phyloP scores from a whole-genome alignment of 306 rosid species.

The Pueraria montana region DNA sequence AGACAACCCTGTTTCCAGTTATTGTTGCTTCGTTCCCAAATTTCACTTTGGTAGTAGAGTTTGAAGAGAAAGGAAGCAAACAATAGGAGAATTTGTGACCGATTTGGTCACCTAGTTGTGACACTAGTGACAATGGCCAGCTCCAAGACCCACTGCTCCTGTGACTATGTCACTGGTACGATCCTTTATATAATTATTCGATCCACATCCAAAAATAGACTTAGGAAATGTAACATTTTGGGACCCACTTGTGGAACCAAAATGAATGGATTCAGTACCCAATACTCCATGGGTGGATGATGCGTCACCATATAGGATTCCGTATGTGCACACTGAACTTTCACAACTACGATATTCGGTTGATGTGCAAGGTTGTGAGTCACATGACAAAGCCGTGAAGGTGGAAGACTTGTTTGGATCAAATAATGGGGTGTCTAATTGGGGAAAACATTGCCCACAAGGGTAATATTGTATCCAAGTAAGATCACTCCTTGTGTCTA shows the following conservation, averaged over 20 bases:
- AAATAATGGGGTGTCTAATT: constrained; percentile 17
- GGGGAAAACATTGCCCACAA: constrained; percentile 18
- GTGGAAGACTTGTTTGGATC: constrained; percentile 38
- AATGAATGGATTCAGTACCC: neutral
- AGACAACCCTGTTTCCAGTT: neutral
- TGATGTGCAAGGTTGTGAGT: neutral
- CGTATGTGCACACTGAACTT: neutral
- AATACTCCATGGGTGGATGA: neutral
- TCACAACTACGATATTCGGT: too few relatives aligned
- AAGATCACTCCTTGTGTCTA: constrained; percentile 32
- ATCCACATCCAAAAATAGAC: neutral
- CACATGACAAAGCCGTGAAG: neutral
- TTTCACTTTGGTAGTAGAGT: neutral
- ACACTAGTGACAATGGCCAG: neutral
- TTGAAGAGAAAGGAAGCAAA: neutral
- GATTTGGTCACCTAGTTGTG: neutral
- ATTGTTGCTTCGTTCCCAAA: neutral
- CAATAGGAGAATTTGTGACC: neutral
- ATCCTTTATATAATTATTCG: too few relatives aligned
- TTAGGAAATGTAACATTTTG: too few relatives aligned
- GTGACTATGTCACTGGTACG: neutral
- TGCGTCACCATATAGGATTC: neutral
- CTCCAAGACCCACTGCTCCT: neutral
- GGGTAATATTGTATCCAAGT: constrained; percentile 46
- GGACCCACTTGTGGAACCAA: too few relatives aligned